Evolutionary conservation across 345 rosid species (phyloP).

Genomic region (Acer negundo): DNA sequence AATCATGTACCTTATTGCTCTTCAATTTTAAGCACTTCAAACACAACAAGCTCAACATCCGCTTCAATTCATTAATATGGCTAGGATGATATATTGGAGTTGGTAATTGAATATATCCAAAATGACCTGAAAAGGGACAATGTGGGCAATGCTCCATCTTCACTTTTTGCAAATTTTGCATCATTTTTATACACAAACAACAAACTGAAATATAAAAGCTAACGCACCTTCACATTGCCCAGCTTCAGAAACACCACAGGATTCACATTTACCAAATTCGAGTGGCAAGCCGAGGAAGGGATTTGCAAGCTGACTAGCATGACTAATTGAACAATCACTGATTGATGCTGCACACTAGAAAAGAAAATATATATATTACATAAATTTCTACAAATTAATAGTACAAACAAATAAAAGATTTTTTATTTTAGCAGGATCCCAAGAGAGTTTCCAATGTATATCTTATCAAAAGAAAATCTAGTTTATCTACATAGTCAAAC

Average conservation of each 20-base stretch:
- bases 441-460: not conserved
- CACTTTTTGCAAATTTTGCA: conserved; percentile 3
- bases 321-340: conserved; percentile 68
- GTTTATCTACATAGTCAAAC: not conserved
- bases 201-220: not conserved
- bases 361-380: not conserved
- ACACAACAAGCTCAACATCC: conserved; percentile 75
- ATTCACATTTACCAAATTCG: conserved; percentile 86
- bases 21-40: conserved; percentile 85
- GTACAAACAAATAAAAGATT: conserved; percentile 15
- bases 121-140: conserved; percentile 69
- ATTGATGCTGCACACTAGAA: conserved; percentile 66
- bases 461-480: not conserved
- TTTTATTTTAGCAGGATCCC: not conserved
- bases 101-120: conserved; percentile 86
- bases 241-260: conserved; percentile 85
- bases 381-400: conserved; percentile 3
- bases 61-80: conserved; percentile 73
- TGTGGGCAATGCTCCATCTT: conserved; percentile 12
- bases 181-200: not conserved
- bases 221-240: conserved; percentile 85
- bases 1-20: conserved; percentile 58
- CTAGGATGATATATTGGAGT: conserved; percentile 89
- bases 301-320: conserved; percentile 77
- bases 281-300: conserved; percentile 91